Percentiles rank a stretch among this genome's conserved stretches.
phyloP scores from a whole-genome alignment of 768 basidiomycete species.

The Boletus tylopilopsis region DNA sequence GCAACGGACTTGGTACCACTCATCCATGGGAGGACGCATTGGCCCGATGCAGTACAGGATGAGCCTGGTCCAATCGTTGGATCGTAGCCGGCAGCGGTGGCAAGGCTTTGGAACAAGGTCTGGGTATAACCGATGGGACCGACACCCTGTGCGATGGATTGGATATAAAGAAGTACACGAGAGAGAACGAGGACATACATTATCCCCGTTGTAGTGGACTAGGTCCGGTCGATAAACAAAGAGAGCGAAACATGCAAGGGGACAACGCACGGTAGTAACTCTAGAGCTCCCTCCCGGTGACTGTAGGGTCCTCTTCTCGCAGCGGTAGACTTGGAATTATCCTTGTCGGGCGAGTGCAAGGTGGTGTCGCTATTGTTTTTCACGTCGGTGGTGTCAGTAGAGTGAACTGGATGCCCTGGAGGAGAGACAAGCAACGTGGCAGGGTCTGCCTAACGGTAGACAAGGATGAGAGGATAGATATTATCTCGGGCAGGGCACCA shows the following conservation, averaged over 20 bases:
- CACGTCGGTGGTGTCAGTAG: slow-evolving; percentile 1
- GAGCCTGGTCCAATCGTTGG: slow-evolving; percentile 66
- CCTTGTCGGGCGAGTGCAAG: slow-evolving; percentile 9
- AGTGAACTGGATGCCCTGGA: neutral
- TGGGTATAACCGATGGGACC: slow-evolving; percentile 66
- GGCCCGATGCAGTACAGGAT: slow-evolving; percentile 64
- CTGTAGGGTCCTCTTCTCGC: slow-evolving; percentile 57
- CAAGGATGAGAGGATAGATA: too few relatives aligned
- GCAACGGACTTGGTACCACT: slow-evolving; percentile 71
- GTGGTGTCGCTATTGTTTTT: slow-evolving; percentile 10
- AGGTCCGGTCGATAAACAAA: neutral
- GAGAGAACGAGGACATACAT: slow-evolving; percentile 39
- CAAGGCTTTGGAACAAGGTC: slow-evolving; percentile 72
- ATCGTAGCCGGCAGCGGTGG: slow-evolving; percentile 71
- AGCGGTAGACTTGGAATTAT: slow-evolving; percentile 21
- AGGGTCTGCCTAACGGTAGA: neutral
- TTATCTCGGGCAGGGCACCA: too few relatives aligned
- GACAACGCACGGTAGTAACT: slow-evolving; percentile 59
- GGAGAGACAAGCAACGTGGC: slow-evolving; percentile 14
- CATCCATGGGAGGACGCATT: slow-evolving; percentile 76
- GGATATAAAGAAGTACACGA: neutral
- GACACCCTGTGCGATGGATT: slow-evolving; percentile 46
- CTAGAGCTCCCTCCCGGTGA: slow-evolving; percentile 74
- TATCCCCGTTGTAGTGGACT: slow-evolving; percentile 85
- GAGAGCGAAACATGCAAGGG: neutral